These are phyloP conservation scores for Suillus brevipes DNA, from an alignment of 768 basidiomycete genomes.

Conservation along the genomic window DNA sequence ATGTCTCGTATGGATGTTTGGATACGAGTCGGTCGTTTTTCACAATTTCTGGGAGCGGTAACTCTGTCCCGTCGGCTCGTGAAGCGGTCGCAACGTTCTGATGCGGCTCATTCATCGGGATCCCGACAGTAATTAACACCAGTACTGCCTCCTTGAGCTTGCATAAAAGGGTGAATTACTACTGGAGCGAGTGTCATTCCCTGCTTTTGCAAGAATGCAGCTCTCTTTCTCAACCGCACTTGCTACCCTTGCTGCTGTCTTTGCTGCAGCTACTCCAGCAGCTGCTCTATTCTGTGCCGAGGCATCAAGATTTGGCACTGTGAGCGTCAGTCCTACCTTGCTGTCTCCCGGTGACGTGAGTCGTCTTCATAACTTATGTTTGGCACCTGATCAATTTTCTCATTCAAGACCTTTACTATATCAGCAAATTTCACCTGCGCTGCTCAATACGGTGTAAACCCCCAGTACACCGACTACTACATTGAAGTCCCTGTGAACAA, in stretches of 20 bases:
- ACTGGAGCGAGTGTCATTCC: neutral
- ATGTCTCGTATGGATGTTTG: neutral
- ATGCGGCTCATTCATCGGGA: neutral
- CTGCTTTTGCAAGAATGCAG: slow-evolving; percentile 16
- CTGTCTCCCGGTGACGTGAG: slow-evolving; percentile 28
- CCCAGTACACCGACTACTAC: slow-evolving; percentile 33
- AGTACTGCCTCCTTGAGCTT: neutral
- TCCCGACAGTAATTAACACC: neutral
- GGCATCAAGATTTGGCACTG: slow-evolving; percentile 21
- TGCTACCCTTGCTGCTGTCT: slow-evolving; percentile 12
- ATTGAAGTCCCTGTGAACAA: slow-evolving; percentile 34
- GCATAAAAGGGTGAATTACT: neutral
- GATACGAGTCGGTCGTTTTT: neutral
- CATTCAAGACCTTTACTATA: slow-evolving; percentile 22
- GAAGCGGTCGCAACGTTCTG: neutral
- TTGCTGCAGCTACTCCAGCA: slow-evolving; percentile 21
- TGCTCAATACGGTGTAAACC: slow-evolving; percentile 19
- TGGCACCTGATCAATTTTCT: slow-evolving; percentile 4
- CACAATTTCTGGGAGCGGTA: neutral
- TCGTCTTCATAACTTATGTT: neutral
- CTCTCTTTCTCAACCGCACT: slow-evolving; percentile 14
- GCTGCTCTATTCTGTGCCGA: slow-evolving; percentile 24
- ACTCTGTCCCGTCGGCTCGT: neutral
- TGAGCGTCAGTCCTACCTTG: slow-evolving; percentile 21
- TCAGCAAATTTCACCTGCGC: slow-evolving; percentile 29